Base-by-base conservation (phyloP, 2,329 filamentous ascomycete genomes). In the Colletotrichum siamense region DNA sequence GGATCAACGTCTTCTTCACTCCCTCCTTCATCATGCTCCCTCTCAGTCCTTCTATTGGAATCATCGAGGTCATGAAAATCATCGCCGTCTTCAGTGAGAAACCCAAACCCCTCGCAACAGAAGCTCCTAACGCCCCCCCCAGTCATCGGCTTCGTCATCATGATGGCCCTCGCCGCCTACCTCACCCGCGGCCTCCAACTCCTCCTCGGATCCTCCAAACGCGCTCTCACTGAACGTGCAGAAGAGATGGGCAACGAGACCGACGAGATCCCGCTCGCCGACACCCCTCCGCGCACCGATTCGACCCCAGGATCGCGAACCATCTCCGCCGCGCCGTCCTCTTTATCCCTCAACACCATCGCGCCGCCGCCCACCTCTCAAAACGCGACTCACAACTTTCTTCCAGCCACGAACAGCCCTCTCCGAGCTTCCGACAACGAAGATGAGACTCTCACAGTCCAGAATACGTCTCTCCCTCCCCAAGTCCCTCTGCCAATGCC, bases 11-110 rank as follows among this genome's bases (percentile, higher is more conserved):
- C 67, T 88, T 91, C 78, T 92, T 92, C 79, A 91, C 88, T 4
- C 91, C 90, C 10, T 88, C 90, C 0, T 93, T 93, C 82, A 87
- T 92, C 9, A 84, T 91, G 32, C 83, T 93, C 1, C 91, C 91
- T 8, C 84, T 93, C 3, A 92, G 90, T 78, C 87, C 90, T 2
- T 78, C 87, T 0, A 90, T 92, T 22, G 86, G 89, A 24, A 87
- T 87, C 3, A 79, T 86, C 1, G 91, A 93, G 79, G 89, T 92
- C 15, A 86, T 87, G 52, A 91, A 92, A 79, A 91, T 92, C 55
- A 90, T 92, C 76, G 89, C 85, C 28, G 88, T 93, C 2, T 92
- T 92, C 79, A 79, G 91, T 92, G 79, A 80, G 88, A 6, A 6
- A 9, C 8, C n/a, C 26, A 6, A n/a, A n/a, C n/a, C n/a, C n/a